Base-by-base conservation (phyloP, 768 basidiomycete species). In the Daedaleopsis sinensis region DNA sequence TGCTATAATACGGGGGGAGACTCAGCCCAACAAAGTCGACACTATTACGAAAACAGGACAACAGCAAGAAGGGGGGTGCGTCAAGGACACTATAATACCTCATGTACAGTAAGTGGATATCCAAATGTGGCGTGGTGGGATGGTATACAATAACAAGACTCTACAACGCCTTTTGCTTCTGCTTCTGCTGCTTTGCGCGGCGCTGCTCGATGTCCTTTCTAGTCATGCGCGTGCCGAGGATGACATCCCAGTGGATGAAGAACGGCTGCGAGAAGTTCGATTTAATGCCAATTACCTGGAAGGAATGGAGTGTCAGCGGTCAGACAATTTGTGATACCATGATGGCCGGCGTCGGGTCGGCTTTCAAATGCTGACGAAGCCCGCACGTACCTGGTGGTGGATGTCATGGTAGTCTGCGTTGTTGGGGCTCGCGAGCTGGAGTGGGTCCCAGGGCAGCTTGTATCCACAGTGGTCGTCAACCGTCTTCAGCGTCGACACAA, bases 391-490 rank as follows among this genome's bases (percentile, higher is more conserved):
- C 81, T 96, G 94, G 74, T 98, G 96, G 70, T 98, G 96, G 62
- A 98, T 97, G 73, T 98, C 96, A 73, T 98, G 96, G 74, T 96
- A 99, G 74, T 96, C 93, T 1, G 95, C 91, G 72, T 94, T 97
- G 72, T 99, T 99, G 4, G 81, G 77, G 52, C 88, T 91, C 57
- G 98, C 64, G 69, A 92, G 69, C 74, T 98, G 96, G 27, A 95
- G 76, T 0, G 96, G 97, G 69, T 99, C 97, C 76, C 89, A 96
- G 48, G 95, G 94, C 13, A 98, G 74, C 35, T 74, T 80, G 72
- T 96, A 98, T 3, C 95, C 96, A 62, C 94, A 96, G 72, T 97
- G 96, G 71, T 96, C 95, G 67, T 97, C 94, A 51, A 97, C 93
- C 1, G 96, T 96, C 79, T 98, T 98, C 63, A 93, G 74, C 1